phyloP scores from a whole-genome alignment of 1,284 basidiomycete genomes.

The Puccinia polysora region DNA sequence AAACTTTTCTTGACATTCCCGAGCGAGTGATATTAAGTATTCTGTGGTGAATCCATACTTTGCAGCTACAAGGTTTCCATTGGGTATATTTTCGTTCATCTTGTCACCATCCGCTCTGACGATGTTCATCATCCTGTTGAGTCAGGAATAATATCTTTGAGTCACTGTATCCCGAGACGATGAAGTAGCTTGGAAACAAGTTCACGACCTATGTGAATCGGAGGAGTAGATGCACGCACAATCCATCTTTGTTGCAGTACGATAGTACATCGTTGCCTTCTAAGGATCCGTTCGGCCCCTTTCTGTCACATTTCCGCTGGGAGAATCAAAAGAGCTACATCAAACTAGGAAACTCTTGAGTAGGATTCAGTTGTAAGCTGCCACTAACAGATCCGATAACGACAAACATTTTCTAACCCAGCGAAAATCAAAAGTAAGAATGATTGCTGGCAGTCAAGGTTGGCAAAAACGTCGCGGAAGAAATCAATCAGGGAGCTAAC shows the following conservation, averaged over 20 bases:
- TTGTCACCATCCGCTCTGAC: conserved; percentile 35
- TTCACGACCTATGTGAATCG: not conserved
- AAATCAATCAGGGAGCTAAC: conserved; percentile 1
- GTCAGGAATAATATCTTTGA: not conserved
- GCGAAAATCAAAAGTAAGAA: not conserved
- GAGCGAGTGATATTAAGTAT: conserved; percentile 25
- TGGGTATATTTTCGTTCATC: conserved; percentile 24
- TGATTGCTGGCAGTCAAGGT: not conserved
- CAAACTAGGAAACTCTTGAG: not conserved
- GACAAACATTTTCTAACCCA: conserved; percentile 39
- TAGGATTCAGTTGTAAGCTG: not conserved
- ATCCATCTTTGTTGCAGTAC: conserved; percentile 38
- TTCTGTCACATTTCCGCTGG: conserved; percentile 20
- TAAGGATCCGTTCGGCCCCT: conserved; percentile 36
- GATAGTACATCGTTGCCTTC: conserved; percentile 24
- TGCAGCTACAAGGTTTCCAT: conserved; percentile 2
- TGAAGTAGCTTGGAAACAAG: not conserved
- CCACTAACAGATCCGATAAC: conserved; percentile 30
- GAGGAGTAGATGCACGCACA: conserved; percentile 4
- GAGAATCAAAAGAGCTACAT: not conserved
- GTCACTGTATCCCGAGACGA: not conserved
- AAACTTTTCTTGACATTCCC: conserved; percentile 40
- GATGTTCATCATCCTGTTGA: conserved; percentile 41
- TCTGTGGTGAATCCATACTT: conserved; percentile 38
- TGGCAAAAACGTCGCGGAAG: not conserved